Conservation (phyloP, 768 basidiomycete genomes). For the Strobilomyces confusus region DNA sequence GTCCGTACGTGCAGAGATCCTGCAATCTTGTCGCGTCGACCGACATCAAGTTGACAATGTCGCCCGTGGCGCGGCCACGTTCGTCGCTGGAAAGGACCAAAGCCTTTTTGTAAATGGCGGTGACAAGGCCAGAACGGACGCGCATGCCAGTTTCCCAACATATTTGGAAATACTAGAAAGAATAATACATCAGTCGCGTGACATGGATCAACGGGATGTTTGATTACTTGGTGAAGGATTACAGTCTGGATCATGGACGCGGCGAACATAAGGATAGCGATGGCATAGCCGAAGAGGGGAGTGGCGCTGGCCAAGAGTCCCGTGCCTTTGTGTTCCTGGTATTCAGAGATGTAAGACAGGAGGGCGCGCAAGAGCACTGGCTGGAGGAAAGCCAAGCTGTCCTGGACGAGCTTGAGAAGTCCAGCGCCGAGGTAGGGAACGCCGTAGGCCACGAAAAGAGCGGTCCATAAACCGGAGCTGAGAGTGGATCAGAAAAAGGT, state of each 20-base stretch:
- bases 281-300: conserved; percentile 64
- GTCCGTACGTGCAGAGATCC: conserved; percentile 76
- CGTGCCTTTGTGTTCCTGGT: conserved; percentile 48
- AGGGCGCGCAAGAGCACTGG: conserved; percentile 82
- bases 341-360: conserved; percentile 75
- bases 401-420: conserved; percentile 71
- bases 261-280: conserved; percentile 77
- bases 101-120: conserved; percentile 81
- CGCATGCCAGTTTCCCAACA: conserved; percentile 89
- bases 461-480: conserved; percentile 65
- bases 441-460: conserved; percentile 77
- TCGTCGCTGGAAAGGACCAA: conserved; percentile 85
- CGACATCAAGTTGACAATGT: conserved; percentile 93
- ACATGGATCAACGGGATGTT: not conserved
- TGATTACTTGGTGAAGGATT: conserved; percentile 67
- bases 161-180: conserved; percentile 73
- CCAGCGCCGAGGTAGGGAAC: conserved; percentile 63
- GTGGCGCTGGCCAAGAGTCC: conserved; percentile 28
- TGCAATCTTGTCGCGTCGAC: conserved; percentile 80
- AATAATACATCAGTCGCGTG: not conserved
- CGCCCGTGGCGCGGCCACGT: conserved; percentile 75
- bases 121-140: conserved; percentile 85
- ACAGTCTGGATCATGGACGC: conserved; percentile 77
- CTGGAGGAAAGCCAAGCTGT: conserved; percentile 77
- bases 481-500: not conserved